Conservation (phyloP, 441 rosid genomes). For the Gossypium davidsonii region DNA sequence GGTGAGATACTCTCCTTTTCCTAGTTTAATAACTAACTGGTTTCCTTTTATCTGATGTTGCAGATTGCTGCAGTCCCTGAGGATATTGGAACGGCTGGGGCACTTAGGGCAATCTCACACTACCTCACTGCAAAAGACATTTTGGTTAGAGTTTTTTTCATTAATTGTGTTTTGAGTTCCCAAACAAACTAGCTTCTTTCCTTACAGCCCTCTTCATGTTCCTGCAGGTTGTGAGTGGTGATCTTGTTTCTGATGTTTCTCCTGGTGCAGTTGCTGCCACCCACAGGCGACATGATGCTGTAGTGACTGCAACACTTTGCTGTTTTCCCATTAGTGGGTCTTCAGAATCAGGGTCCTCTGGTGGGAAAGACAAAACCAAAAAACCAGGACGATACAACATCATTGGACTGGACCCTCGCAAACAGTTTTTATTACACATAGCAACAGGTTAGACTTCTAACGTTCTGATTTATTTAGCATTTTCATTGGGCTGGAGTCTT, state of each 20-base stretch:
- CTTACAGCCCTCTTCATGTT: constrained; percentile 17
- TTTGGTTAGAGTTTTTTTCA: constrained; percentile 45
- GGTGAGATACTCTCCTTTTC: too few relatives aligned
- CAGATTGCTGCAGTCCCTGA: constrained; percentile 91
- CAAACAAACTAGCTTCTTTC: constrained; percentile 6
- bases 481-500: constrained; percentile 15
- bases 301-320: constrained; percentile 83
- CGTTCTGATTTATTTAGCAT: constrained; percentile 6
- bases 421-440: constrained; percentile 66
- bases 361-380: constrained; percentile 81
- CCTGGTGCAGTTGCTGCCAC: constrained; percentile 85
- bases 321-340: constrained; percentile 75
- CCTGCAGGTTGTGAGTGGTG: constrained; percentile 86
- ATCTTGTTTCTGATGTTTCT: constrained; percentile 94
- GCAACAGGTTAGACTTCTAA: constrained; percentile 58
- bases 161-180: constrained; percentile 19
- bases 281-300: constrained; percentile 88
- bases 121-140: constrained; percentile 86
- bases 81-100: constrained; percentile 92
- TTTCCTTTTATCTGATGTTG: constrained; percentile 14
- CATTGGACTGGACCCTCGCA: constrained; percentile 71
- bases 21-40: neutral
- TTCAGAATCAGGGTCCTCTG: constrained; percentile 59
- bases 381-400: constrained; percentile 69
- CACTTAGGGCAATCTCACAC: constrained; percentile 82